These are phyloP conservation scores for Aspergillus terreus DNA, from an alignment of 2,329 filamentous ascomycete genomes.

Conservation along the genomic window DNA sequence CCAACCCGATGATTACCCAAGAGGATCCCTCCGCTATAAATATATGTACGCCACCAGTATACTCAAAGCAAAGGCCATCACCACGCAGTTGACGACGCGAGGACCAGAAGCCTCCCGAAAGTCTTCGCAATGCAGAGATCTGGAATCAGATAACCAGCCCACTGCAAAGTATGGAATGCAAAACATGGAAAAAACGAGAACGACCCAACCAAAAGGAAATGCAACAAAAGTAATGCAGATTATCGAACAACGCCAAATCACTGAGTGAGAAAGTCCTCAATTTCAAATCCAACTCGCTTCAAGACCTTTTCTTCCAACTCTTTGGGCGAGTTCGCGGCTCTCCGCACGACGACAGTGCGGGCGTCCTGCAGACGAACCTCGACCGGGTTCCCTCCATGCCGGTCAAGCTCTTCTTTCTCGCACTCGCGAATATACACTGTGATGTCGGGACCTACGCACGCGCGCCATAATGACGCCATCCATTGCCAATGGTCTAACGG, in stretches of 20 bases:
- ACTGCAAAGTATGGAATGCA: neutral
- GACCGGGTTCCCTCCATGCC: slow-evolving; percentile 46
- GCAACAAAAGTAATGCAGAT: slow-evolving; percentile 1
- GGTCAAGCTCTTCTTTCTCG: slow-evolving; percentile 38
- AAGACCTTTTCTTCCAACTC: slow-evolving; percentile 65
- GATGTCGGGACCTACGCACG: slow-evolving; percentile 72
- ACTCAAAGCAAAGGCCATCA: too few relatives aligned
- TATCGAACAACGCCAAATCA: slow-evolving; percentile 15
- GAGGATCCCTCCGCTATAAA: neutral
- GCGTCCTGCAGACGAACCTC: slow-evolving; percentile 54
- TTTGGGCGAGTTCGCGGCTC: slow-evolving; percentile 28
- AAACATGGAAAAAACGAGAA: neutral
- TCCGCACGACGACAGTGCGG: slow-evolving; percentile 51
- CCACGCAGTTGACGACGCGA: too few relatives aligned
- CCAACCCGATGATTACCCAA: too few relatives aligned
- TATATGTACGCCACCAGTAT: slow-evolving; percentile 3
- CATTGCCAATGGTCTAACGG: slow-evolving; percentile 95
- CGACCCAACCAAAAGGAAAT: neutral
- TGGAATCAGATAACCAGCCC: slow-evolving; percentile 1
- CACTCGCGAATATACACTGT: slow-evolving; percentile 44
- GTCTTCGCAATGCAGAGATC: neutral
- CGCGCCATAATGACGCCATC: slow-evolving; percentile 92
- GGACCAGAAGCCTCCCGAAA: neutral
- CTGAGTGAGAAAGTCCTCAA: slow-evolving; percentile 64
- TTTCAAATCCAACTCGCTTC: slow-evolving; percentile 77